These are phyloP conservation scores for Arthrobotrys megalospora DNA, from an alignment of 2,329 filamentous ascomycete genomes.

Conservation along the genomic window DNA sequence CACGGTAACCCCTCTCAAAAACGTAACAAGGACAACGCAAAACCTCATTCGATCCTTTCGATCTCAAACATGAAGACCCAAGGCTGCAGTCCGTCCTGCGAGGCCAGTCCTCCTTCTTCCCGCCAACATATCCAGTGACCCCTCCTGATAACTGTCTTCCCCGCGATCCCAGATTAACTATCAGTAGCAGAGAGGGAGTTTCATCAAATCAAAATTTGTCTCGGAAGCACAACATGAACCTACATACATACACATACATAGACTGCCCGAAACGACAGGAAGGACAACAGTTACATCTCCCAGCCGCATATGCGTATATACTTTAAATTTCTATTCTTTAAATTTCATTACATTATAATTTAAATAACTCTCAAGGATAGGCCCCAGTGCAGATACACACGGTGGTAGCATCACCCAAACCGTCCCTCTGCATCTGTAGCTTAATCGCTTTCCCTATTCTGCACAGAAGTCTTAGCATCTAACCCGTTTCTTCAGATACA, in stretches of 20 bases:
- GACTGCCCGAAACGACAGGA: conserved; percentile 18
- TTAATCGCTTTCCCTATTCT: conserved; percentile 38
- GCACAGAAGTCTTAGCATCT: conserved; percentile 39
- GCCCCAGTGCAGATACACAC: conserved; percentile 15
- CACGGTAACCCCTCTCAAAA: conserved; percentile 25
- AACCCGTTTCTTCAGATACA: conserved; percentile 29
- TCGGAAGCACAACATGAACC: conserved; percentile 38
- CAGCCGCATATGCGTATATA: conserved; percentile 40
- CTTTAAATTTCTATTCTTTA: conserved; percentile 33
- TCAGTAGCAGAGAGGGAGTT: conserved; percentile 21
- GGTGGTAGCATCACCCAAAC: conserved; percentile 25
- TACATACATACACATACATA: conserved; percentile 16
- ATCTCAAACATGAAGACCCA: conserved; percentile 49
- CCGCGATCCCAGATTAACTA: conserved; percentile 46
- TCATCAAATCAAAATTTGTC: conserved; percentile 36
- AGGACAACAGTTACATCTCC: conserved; percentile 40
- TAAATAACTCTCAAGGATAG: conserved; percentile 27
- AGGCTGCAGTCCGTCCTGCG: conserved; percentile 39
- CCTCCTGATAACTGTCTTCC: conserved; percentile 36
- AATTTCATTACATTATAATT: conserved; percentile 21
- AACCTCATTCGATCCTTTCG: conserved; percentile 50
- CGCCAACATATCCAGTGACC: conserved; percentile 41
- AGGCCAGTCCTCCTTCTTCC: conserved; percentile 33
- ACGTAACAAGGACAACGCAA: conserved; percentile 58
- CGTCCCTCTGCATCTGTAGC: conserved; percentile 32